phyloP scores from a whole-genome alignment of 768 basidiomycete species.

The Panus rudis region DNA sequence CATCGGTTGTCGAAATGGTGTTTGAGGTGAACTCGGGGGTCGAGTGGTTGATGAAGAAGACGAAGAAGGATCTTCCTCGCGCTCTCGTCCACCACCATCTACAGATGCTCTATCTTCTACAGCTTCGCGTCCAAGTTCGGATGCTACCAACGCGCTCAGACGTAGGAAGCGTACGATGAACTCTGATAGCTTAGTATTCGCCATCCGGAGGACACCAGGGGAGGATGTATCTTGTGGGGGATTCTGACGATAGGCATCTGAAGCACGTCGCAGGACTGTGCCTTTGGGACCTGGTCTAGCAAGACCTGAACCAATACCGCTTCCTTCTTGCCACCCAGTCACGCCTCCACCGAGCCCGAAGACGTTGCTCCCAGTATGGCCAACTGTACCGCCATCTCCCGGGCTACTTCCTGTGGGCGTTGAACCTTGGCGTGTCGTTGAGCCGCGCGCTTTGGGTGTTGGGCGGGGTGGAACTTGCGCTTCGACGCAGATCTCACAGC shows the following conservation, averaged over 20 bases:
- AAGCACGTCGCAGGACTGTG: constrained; percentile 49
- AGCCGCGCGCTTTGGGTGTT: constrained; percentile 7
- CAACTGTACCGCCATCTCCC: constrained; percentile 9
- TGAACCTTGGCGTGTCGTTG: constrained; percentile 14
- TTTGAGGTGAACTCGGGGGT: constrained; percentile 14
- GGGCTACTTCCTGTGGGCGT: constrained; percentile 18
- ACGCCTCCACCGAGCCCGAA: constrained; percentile 41
- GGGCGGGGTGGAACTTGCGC: constrained; percentile 26
- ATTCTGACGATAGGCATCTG: constrained; percentile 9
- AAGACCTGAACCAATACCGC: constrained; percentile 67
- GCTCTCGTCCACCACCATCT: constrained; percentile 29
- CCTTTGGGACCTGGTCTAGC: constrained; percentile 48
- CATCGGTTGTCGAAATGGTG: constrained; percentile 3
- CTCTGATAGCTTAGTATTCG: constrained; percentile 59
- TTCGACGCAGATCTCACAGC: constrained; percentile 74
- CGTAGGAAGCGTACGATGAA: constrained; percentile 67
- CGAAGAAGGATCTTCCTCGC: constrained; percentile 5
- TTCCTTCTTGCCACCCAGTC: constrained; percentile 70
- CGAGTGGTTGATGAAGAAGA: constrained; percentile 2
- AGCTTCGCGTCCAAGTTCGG: constrained; percentile 68
- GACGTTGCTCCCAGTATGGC: constrained; percentile 2
- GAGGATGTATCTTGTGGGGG: not conserved
- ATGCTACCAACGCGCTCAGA: constrained; percentile 71
- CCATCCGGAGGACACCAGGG: constrained; percentile 32
- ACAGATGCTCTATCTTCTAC: constrained; percentile 33